Evolutionary conservation across 768 basidiomycete genomes (phyloP).

Genomic region (Boletus sensibilis): DNA sequence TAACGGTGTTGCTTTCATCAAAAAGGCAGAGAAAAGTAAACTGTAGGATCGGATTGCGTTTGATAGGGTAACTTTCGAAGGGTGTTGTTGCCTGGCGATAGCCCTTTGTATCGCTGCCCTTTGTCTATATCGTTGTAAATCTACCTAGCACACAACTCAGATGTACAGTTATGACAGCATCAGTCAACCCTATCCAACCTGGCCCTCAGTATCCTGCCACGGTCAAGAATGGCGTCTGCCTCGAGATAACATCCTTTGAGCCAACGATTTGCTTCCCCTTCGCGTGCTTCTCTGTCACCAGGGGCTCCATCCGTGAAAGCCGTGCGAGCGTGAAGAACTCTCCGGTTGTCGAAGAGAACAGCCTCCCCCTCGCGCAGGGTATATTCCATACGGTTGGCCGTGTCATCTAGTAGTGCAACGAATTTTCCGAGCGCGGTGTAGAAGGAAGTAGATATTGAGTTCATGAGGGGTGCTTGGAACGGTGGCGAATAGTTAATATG

Average conservation of each 20-base stretch:
- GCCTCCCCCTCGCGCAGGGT: conserved; percentile 79
- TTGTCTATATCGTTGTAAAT: background rate
- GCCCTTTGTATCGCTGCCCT: background rate
- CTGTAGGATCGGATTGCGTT: conserved; percentile 26
- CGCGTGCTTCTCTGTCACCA: conserved; percentile 32
- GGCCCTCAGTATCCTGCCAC: conserved; percentile 50
- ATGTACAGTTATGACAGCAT: background rate
- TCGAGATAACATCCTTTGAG: conserved; percentile 86
- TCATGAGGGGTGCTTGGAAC: conserved; percentile 81
- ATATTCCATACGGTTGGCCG: conserved; percentile 54
- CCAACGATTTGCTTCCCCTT: conserved; percentile 71
- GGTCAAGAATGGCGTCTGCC: conserved; percentile 61
- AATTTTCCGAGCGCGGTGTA: conserved; percentile 65
- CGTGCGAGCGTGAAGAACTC: conserved; percentile 84
- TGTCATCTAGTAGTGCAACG: conserved; percentile 53
- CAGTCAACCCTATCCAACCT: conserved; percentile 11
- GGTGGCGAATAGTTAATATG: conserved; percentile 93
- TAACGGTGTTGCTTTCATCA: conserved; percentile 62
- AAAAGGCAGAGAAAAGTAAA: conserved; percentile 48
- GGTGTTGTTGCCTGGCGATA: background rate
- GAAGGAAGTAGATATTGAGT: conserved; percentile 50
- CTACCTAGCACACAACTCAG: background rate
- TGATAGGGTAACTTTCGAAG: background rate
- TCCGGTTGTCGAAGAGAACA: conserved; percentile 88
- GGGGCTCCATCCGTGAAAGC: conserved; percentile 53